These are phyloP conservation scores for Epithemia pelagica DNA, from an alignment of 108 stramenopile species.

Conservation along the genomic window DNA sequence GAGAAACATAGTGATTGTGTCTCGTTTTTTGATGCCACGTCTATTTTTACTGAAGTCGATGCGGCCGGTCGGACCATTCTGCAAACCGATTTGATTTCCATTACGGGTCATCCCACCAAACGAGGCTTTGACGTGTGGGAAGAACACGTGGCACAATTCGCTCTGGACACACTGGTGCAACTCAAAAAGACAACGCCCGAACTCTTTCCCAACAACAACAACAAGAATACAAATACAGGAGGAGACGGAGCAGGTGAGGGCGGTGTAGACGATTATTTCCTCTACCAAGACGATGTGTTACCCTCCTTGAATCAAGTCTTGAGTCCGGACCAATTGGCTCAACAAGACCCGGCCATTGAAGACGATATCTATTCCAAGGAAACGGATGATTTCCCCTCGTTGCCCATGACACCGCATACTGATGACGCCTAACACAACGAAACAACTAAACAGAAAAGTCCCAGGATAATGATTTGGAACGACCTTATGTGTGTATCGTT, in stretches of 20 bases:
- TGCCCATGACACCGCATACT: too few relatives aligned
- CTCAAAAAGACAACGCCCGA: not conserved
- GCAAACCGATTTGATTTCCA: conserved; percentile 42
- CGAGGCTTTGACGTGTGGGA: conserved; percentile 63
- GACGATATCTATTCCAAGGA: not conserved
- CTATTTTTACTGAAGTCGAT: conserved; percentile 44
- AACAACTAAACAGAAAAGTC: too few relatives aligned
- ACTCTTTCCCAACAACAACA: not conserved
- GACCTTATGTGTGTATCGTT: too few relatives aligned
- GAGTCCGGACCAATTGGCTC: too few relatives aligned
- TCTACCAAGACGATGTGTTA: too few relatives aligned
- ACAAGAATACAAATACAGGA: too few relatives aligned
- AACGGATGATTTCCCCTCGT: not conserved
- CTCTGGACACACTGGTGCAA: not conserved
- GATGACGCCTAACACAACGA: too few relatives aligned
- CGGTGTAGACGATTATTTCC: too few relatives aligned
- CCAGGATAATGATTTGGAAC: too few relatives aligned
- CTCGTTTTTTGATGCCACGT: conserved; percentile 72
- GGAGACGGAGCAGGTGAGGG: too few relatives aligned
- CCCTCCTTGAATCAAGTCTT: too few relatives aligned
- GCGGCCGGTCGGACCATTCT: conserved; percentile 31
- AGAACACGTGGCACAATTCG: conserved; percentile 17
- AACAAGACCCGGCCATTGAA: too few relatives aligned
- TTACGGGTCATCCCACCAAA: conserved; percentile 64
- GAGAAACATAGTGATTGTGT: conserved; percentile 31